phyloP scores from a whole-genome alignment of 2,329 filamentous ascomycete species.

The Neophaeococcomyces aloes region DNA sequence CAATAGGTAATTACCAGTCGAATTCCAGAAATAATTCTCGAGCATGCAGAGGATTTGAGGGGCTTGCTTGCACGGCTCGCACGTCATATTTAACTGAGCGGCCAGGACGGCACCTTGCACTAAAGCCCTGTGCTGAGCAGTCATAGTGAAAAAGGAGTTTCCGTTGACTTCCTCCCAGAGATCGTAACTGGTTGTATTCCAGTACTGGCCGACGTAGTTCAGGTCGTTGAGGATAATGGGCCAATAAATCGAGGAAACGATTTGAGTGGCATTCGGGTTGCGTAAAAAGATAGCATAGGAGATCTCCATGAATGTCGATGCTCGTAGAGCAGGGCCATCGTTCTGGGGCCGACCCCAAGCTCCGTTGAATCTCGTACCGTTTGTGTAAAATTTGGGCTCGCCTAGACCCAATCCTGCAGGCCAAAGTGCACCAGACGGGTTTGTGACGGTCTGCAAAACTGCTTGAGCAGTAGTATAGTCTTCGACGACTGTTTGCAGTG shows the following conservation, averaged over 20 bases:
- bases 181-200: constrained; percentile 41
- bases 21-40: constrained; percentile 56
- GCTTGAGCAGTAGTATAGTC: constrained; percentile 59
- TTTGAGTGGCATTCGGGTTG: constrained; percentile 26
- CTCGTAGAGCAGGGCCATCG: constrained; percentile 28
- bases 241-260: constrained; percentile 51
- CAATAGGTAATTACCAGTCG: constrained; percentile 49
- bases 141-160: constrained; percentile 67
- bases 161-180: constrained; percentile 71
- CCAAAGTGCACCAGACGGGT: constrained; percentile 51
- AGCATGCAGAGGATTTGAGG: constrained; percentile 63
- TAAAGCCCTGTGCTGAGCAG: constrained; percentile 54
- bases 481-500: constrained; percentile 52
- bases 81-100: constrained; percentile 49
- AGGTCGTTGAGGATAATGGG: constrained; percentile 66
- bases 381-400: constrained; percentile 61
- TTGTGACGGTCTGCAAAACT: constrained; percentile 52
- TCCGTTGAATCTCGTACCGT: constrained; percentile 53
- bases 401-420: constrained; percentile 50
- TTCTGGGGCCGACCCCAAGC: constrained; percentile 62
- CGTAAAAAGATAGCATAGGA: constrained; percentile 14
- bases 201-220: constrained; percentile 62
- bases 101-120: constrained; percentile 54
- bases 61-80: constrained; percentile 53
- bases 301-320: constrained; percentile 25